These are phyloP conservation scores for Stentor coeruleus DNA, from an alignment of 73 alveolate genomes.

Conservation along the genomic window DNA sequence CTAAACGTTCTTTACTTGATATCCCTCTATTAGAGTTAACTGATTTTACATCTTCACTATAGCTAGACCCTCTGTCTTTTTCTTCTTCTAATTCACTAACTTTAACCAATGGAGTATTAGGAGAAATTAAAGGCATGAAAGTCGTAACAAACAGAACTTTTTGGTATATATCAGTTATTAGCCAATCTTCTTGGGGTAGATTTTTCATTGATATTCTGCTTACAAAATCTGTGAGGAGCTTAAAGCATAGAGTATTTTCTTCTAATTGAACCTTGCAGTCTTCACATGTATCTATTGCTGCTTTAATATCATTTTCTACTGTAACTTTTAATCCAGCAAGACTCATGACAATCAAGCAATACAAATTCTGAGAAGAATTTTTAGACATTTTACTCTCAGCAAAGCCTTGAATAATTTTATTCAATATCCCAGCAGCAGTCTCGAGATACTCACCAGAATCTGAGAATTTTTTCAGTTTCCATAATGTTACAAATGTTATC, in stretches of 20 bases:
- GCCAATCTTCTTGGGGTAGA: not conserved
- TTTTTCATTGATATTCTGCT: not conserved
- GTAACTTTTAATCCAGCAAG: constrained; percentile 11
- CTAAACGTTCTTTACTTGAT: not conserved
- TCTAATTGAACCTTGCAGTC: not conserved
- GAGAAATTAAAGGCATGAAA: not conserved
- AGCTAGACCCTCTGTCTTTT: not conserved
- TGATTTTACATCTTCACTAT: constrained; percentile 1
- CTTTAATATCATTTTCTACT: not conserved
- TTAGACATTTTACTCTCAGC: not conserved
- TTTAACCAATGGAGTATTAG: constrained; percentile 11
- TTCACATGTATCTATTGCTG: not conserved
- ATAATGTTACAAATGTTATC: constrained; percentile 1
- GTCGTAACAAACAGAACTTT: constrained; percentile 4
- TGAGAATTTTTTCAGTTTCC: not conserved
- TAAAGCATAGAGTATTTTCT: not conserved
- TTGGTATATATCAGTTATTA: not conserved
- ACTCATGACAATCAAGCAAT: not conserved
- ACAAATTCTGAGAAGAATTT: not conserved
- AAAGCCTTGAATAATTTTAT: not conserved
- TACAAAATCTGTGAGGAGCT: not conserved
- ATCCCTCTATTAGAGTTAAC: not conserved
- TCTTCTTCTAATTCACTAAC: not conserved
- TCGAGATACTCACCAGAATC: constrained; percentile 6
- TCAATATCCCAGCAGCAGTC: not conserved